phyloP scores from a whole-genome alignment of 768 basidiomycete species.

The Boletus tylopilopsis region DNA sequence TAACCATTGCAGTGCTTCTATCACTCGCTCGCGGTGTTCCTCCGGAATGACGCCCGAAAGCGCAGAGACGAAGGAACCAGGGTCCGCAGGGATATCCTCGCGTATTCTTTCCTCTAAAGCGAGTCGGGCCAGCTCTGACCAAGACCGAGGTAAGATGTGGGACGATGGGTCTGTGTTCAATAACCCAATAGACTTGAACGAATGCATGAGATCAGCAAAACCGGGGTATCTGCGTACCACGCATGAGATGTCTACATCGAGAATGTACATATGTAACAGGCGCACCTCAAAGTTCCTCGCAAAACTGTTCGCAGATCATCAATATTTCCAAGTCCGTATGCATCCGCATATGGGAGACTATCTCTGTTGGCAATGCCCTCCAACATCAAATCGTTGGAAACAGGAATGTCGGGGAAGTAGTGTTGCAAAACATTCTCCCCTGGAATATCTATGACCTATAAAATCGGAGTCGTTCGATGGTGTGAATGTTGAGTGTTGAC shows the following conservation, averaged over 20 bases:
- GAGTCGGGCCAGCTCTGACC: slow-evolving; percentile 37
- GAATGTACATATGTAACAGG: slow-evolving; percentile 6
- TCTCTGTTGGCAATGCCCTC: slow-evolving; percentile 89
- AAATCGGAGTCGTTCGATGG: neutral
- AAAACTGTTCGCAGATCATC: slow-evolving; percentile 58
- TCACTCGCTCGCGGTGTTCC: slow-evolving; percentile 25
- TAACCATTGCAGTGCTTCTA: too few relatives aligned
- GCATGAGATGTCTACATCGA: neutral
- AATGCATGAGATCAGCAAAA: slow-evolving; percentile 69
- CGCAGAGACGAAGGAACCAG: slow-evolving; percentile 33
- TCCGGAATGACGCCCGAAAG: slow-evolving; percentile 21
- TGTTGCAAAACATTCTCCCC: slow-evolving; percentile 52
- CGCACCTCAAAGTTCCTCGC: slow-evolving; percentile 86
- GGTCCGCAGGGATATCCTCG: slow-evolving; percentile 27
- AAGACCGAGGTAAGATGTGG: slow-evolving; percentile 16
- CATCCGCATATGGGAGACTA: slow-evolving; percentile 64
- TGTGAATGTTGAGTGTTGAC: neutral
- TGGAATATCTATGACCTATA: slow-evolving; percentile 45
- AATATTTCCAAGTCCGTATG: slow-evolving; percentile 53
- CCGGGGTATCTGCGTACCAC: slow-evolving; percentile 67
- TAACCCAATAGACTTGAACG: slow-evolving; percentile 68
- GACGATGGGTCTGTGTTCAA: slow-evolving; percentile 39
- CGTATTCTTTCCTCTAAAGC: slow-evolving; percentile 30
- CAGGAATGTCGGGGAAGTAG: slow-evolving; percentile 63
- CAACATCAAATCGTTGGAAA: slow-evolving; percentile 57